phyloP scores from a whole-genome alignment of 2,329 filamentous ascomycete species.

The Cordyceps cicadae region DNA sequence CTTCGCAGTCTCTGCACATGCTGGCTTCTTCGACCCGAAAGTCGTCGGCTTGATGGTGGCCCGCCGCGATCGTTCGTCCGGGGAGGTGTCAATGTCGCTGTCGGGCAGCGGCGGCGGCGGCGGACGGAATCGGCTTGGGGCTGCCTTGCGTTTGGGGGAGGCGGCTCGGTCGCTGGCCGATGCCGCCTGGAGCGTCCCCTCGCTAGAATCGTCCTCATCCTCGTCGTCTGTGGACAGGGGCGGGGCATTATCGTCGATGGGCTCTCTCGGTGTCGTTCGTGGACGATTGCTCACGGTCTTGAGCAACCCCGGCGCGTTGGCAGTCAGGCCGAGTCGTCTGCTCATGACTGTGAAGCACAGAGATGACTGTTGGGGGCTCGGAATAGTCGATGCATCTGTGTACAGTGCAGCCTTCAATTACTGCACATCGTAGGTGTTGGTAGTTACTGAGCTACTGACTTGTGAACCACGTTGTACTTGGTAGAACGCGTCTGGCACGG shows the following conservation, averaged over 20 bases:
- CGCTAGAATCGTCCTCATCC: slow-evolving; percentile 18
- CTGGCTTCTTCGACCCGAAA: slow-evolving; percentile 18
- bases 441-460: no score
- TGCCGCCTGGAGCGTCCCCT: slow-evolving; percentile 3
- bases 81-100: slow-evolving; percentile 19
- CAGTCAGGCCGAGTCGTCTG: slow-evolving; percentile 19
- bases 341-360: not conserved
- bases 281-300: slow-evolving; percentile 10
- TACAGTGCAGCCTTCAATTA: not conserved
- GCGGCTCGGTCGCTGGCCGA: not conserved
- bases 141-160: not conserved
- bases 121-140: not conserved
- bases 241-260: slow-evolving; percentile 13
- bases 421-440: not conserved
- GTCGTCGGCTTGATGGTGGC: slow-evolving; percentile 27
- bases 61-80: slow-evolving; percentile 19
- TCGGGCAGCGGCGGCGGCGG: not conserved
- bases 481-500: slow-evolving; percentile 2
- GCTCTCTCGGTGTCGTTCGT: slow-evolving; percentile 10
- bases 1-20: not conserved
- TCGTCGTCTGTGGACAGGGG: slow-evolving; percentile 25
- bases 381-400: not conserved
- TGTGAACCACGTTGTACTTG: not conserved
- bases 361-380: not conserved
- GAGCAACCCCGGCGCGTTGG: slow-evolving; percentile 15